phyloP scores from a whole-genome alignment of 2,329 filamentous ascomycete species.

The Botrytis sinoallii region DNA sequence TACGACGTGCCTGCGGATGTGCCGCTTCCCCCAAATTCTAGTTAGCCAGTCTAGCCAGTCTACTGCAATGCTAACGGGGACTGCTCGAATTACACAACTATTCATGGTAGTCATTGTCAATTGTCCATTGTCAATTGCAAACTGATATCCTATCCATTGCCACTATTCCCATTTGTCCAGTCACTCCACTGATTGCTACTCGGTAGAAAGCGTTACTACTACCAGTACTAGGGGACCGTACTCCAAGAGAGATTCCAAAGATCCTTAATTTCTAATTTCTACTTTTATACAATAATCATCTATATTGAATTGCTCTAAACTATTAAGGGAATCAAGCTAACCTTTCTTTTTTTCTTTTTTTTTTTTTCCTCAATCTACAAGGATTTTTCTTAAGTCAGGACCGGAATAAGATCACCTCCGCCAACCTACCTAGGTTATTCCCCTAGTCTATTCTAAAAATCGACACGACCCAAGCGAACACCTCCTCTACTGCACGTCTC shows the following conservation, averaged over 20 bases:
- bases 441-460: constrained; percentile 11
- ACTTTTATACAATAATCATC: too few relatives aligned
- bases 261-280: background rate
- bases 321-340: background rate
- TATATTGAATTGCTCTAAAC: background rate
- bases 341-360: background rate
- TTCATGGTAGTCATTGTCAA: background rate
- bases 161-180: background rate
- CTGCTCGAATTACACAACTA: background rate
- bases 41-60: background rate
- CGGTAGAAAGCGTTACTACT: background rate
- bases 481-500: constrained; percentile 4
- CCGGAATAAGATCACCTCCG: constrained; percentile 13
- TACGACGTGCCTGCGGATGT: background rate
- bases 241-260: background rate
- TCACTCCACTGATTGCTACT: background rate
- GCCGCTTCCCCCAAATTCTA: background rate
- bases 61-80: background rate
- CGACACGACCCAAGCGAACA: constrained; percentile 9
- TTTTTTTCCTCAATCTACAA: background rate
- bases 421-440: background rate
- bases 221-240: background rate
- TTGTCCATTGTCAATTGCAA: background rate
- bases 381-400: constrained; percentile 3
- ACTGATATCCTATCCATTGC: background rate